Conservation (phyloP, 2,329 filamentous ascomycete species). For the Boeremia lycopersici region DNA sequence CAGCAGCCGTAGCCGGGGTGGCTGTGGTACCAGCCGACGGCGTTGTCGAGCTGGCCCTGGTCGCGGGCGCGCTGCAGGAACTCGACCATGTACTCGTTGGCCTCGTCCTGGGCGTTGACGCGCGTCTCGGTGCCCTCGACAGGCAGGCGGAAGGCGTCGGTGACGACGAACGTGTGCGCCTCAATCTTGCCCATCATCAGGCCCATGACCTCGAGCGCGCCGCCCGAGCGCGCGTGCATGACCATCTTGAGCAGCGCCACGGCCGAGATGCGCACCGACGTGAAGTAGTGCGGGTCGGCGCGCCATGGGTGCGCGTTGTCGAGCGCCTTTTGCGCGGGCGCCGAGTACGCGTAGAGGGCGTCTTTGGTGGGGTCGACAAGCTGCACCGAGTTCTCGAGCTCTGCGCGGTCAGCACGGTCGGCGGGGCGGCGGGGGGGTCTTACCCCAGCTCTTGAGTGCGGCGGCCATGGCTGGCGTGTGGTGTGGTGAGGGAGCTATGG, state of each 20-base stretch:
- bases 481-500: slow-evolving; percentile 25
- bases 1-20: slow-evolving; percentile 98
- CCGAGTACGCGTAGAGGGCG: slow-evolving; percentile 86
- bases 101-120: slow-evolving; percentile 94
- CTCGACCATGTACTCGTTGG: slow-evolving; percentile 94
- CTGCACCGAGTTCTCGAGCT: slow-evolving; percentile 82
- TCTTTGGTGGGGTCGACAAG: slow-evolving; percentile 87
- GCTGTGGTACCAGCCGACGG: slow-evolving; percentile 97
- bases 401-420: slow-evolving; percentile 55
- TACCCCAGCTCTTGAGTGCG: slow-evolving; percentile 48
- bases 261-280: slow-evolving; percentile 88
- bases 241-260: slow-evolving; percentile 98
- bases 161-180: slow-evolving; percentile 85
- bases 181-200: slow-evolving; percentile 96
- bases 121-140: slow-evolving; percentile 98
- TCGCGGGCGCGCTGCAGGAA: slow-evolving; percentile 80
- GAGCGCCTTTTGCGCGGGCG: slow-evolving; percentile 69
- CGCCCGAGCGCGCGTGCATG: slow-evolving; percentile 96
- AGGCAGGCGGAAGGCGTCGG: slow-evolving; percentile 89
- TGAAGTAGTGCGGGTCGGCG: slow-evolving; percentile 84
- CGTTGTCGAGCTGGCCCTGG: slow-evolving; percentile 82
- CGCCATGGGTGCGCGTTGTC: slow-evolving; percentile 74
- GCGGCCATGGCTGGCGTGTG: slow-evolving; percentile 36
- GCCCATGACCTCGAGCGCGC: slow-evolving; percentile 93
- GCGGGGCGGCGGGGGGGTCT: slow-evolving; percentile 19